Evolutionary conservation across 2,329 filamentous ascomycete species (phyloP), one percentile per base, ranked within the genome.

Genomic region (Botrytis elliptica): DNA sequence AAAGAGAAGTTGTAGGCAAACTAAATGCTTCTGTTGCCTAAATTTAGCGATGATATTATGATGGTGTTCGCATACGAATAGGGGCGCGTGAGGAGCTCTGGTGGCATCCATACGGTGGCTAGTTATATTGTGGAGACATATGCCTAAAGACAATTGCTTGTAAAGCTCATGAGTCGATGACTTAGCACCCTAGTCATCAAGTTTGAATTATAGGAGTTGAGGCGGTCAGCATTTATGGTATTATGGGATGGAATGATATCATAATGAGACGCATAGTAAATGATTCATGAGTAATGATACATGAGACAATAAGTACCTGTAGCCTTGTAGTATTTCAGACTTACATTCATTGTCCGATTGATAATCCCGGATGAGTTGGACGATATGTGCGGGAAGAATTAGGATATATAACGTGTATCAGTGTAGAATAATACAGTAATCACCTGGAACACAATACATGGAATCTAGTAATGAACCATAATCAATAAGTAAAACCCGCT

Each of bases 1-100:
- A 83, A 46, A 81, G 82, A 74, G 85, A 89, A 76, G 85, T 91
- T 42, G 84, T 83, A 59, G 75, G 66, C 16, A 77, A 73, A 52
- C 59, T 80, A 16, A 42, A 38, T 42, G n/a, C 49, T 57, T 69
- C 38, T 20, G 18, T 68, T 33, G 1, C n/a, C 14, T 10, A 33
- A 18, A 29, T 68, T 33, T 25, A 29, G 29, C 20, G 6, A 42
- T 42, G 10, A 33, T 16, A 22, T 63, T 7, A 63, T n/a, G 25
- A 42, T 57, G 49, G 66, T n/a, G 18, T 33, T 38, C 12, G 49
- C 25, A 22, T 22, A n/a, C n/a, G 16, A 36, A n/a, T 44, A 25
- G 29, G 20, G 22, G 64, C 4, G 12, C 36, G 12, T 4, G 46
- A 49, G 12, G 44, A 18, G 22, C 8, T 40, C 33, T 8, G 16